Base-by-base conservation (phyloP, 805 yeast species). In the Cyberlindnera mississippiensis region DNA sequence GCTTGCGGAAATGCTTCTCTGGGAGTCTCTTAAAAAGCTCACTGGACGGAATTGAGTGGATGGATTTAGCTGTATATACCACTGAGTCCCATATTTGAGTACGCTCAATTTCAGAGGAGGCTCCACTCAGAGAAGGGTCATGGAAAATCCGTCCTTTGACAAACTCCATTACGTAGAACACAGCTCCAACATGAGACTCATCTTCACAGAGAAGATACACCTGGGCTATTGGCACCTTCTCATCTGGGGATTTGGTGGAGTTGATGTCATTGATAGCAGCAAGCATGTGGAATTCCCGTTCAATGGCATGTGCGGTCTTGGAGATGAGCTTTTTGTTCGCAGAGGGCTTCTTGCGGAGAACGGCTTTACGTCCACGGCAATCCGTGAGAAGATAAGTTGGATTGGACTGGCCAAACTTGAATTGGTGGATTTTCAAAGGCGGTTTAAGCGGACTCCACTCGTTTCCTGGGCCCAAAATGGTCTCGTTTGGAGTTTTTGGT, bases 341-440 rank as follows among this genome's bases (percentile, higher is more conserved):
- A 7, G 72, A 66, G 1, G 85, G 85, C 52, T 79, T 79, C 48
- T 78, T 66, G 42, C 85, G 62, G 38, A 79, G 63, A 3, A 78
- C 84, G 40, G 67, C 70, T 31, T 65, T 60, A 22, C 55, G 60
- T 1, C 67, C 67, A 5, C 46, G 46, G 2, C 64, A 54, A 47
- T 76, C 80, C 2, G 55, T 59, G 19, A 78, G 41, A 22, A 74
- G 67, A 53, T 77, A 79, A 1, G 83, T 77, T 11, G 85, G 85
- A 53, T 79, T 79, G 2, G 80, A 73, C 56, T 79, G 85, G 13
- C 85, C 85, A 55, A 73, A 76, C 20, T 68, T 68, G 61, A 79
- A 79, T 57, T 79, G 85, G 45, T 69, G 62, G 33, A 76, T 55
- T 47, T 49, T 12, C 60, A 59, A 2, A 1, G 73, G 76, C 6